Conservation (phyloP, 495 filamentous ascomycete species). For the Lepidopterella palustris region DNA sequence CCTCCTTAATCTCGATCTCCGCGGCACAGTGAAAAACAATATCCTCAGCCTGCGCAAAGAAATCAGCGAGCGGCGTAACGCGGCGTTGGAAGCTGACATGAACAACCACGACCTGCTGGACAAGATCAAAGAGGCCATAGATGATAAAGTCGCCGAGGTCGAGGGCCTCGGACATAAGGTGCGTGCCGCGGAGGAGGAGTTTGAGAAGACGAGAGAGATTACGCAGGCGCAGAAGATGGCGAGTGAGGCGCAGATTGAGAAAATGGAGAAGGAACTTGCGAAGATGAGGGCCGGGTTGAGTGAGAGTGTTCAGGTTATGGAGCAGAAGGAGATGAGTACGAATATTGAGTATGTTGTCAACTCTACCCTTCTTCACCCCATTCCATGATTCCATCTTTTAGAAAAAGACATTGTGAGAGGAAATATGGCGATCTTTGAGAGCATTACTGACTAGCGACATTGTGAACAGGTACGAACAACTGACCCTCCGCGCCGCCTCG, state of each 20-base stretch:
- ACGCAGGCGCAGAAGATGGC: conserved; percentile 79
- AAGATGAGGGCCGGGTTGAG: conserved; percentile 79
- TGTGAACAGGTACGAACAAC: conserved; percentile 68
- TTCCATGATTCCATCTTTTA: no score
- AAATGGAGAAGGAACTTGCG: conserved; percentile 94
- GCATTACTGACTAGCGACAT: neutral
- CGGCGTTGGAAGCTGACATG: conserved; percentile 77
- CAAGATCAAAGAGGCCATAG: conserved; percentile 86
- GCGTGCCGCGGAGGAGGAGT: conserved; percentile 81
- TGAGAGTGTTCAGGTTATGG: conserved; percentile 87
- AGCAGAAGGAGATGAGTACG: conserved; percentile 92
- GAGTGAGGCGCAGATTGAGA: conserved; percentile 88
- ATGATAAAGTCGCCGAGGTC: conserved; percentile 86
- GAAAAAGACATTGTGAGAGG: neutral
- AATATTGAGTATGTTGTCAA: conserved; percentile 85
- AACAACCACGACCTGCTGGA: conserved; percentile 87
- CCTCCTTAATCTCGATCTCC: conserved; percentile 77
- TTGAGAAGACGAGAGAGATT: conserved; percentile 86
- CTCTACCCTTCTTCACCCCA: no score
- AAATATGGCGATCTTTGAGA: neutral
- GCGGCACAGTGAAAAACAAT: conserved; percentile 69
- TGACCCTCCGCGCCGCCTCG: conserved; percentile 73
- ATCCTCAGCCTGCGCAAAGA: conserved; percentile 76
- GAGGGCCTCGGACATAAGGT: conserved; percentile 84
- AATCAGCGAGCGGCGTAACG: conserved; percentile 75